Evolutionary conservation across 345 rosid genomes (phyloP).

Genomic region (Eucalyptus pauciflora): DNA sequence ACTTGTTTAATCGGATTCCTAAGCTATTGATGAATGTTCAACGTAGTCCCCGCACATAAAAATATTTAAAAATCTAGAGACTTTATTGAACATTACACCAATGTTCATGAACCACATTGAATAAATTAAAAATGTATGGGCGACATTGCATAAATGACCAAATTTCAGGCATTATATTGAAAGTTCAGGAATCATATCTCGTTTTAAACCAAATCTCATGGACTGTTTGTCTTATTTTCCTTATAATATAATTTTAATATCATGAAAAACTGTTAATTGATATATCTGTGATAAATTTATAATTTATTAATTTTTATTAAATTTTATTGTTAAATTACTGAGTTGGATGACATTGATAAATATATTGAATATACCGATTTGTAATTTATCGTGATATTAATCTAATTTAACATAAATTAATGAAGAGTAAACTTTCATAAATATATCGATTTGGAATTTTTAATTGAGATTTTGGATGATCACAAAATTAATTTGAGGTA

Average conservation of each 20-base stretch:
- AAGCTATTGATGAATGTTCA: background rate
- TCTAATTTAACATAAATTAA: fast-evolving
- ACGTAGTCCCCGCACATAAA: fast-evolving
- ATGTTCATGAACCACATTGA: background rate
- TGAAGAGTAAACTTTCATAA: too few species aligned
- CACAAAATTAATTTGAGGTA: too few species aligned
- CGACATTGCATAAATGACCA: fast-evolving
- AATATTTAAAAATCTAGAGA: background rate
- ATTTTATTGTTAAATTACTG: fast-evolving
- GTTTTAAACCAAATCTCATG: too few species aligned
- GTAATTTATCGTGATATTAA: too few species aligned
- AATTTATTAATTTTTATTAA: fast-evolving
- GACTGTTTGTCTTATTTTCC: fast-evolving
- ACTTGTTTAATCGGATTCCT: background rate
- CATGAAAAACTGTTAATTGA: fast-evolving
- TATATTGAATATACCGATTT: fast-evolving
- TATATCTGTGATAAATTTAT: fast-evolving
- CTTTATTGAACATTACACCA: fast-evolving
- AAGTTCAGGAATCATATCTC: fast-evolving
- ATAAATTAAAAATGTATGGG: too few species aligned
- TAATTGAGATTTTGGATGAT: too few species aligned
- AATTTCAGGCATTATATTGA: background rate
- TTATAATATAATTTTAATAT: too few species aligned
- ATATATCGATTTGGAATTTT: fast-evolving
- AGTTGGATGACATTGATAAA: fast-evolving